Conservation (phyloP, 2,329 filamentous ascomycete species). For the Diaporthe batatas region DNA sequence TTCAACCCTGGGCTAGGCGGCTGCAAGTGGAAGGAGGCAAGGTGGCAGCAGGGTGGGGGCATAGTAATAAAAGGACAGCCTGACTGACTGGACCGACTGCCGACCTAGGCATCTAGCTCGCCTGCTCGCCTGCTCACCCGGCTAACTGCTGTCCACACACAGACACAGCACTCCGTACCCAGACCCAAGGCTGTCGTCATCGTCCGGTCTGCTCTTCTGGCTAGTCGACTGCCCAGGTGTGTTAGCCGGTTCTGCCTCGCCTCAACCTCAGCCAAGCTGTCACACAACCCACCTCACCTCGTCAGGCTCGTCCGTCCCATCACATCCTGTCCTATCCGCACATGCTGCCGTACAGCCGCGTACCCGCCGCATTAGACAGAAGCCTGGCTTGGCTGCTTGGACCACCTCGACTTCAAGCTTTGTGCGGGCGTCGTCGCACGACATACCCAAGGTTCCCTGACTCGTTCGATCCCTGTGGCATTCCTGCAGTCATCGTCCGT, state of each 20-base stretch:
- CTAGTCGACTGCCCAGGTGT: not conserved
- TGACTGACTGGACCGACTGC: not conserved
- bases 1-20: not conserved
- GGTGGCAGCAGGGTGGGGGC: not conserved
- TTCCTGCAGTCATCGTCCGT: not conserved
- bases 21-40: too few relatives aligned
- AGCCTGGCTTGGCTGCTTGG: not conserved
- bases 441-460: conserved; percentile 29
- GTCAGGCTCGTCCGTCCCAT: too few relatives aligned
- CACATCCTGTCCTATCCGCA: not conserved
- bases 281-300: not conserved
- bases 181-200: not conserved
- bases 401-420: conserved; percentile 13
- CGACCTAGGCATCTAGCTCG: conserved; percentile 1
- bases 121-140: not conserved
- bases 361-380: not conserved
- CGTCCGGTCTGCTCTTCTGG: too few relatives aligned
- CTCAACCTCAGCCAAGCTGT: conserved; percentile 19
- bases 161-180: too few relatives aligned
- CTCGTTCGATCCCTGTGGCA: conserved; percentile 16
- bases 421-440: conserved; percentile 28
- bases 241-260: conserved; percentile 8
- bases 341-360: too few relatives aligned
- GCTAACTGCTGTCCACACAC: too few relatives aligned
- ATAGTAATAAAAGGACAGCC: not conserved